phyloP scores from a whole-genome alignment of 208 protist species.

The Acanthamoeba triangularis region DNA sequence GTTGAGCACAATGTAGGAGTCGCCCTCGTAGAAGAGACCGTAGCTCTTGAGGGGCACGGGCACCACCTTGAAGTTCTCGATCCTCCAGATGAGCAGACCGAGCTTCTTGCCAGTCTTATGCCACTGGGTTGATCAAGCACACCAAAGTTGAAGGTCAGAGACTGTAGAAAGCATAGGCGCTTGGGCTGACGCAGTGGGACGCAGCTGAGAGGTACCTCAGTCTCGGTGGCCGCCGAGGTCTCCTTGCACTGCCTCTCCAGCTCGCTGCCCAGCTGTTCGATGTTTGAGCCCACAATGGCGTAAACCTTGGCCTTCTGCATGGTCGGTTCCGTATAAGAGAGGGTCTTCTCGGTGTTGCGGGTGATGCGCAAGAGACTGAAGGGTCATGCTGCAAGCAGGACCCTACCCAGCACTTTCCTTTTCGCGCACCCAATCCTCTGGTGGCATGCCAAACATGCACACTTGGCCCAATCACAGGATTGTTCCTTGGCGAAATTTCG shows the following conservation, averaged over 20 bases:
- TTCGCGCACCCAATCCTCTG: too few species aligned
- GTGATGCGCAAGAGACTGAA: too few species aligned
- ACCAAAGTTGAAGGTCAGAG: neutral
- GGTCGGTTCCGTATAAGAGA: neutral
- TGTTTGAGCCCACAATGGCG: slow-evolving; percentile 42
- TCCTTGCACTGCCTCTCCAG: slow-evolving; percentile 67
- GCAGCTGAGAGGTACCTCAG: neutral
- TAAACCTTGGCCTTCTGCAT: slow-evolving; percentile 72
- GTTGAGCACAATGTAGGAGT: slow-evolving; percentile 91
- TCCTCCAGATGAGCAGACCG: slow-evolving; percentile 69
- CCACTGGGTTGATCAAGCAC: neutral
- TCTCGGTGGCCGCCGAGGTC: slow-evolving; percentile 24
- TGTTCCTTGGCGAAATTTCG: too few species aligned
- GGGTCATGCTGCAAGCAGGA: too few species aligned
- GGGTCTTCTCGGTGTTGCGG: too few species aligned
- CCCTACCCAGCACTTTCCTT: too few species aligned
- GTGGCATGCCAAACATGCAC: too few species aligned
- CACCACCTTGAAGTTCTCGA: slow-evolving; percentile 81
- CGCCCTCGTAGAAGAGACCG: slow-evolving; percentile 89
- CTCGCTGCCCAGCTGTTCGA: slow-evolving; percentile 65
- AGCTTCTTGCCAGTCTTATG: slow-evolving; percentile 47
- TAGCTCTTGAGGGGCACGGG: slow-evolving; percentile 75
- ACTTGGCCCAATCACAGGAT: too few species aligned
- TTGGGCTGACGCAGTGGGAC: neutral
- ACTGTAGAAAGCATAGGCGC: too few species aligned